Percentiles rank a stretch among this genome's conserved stretches.
These are phyloP conservation scores for Syncephalastrum contaminatum DNA, from an alignment of 371 early-diverging fungal species.

Conservation along the genomic window DNA sequence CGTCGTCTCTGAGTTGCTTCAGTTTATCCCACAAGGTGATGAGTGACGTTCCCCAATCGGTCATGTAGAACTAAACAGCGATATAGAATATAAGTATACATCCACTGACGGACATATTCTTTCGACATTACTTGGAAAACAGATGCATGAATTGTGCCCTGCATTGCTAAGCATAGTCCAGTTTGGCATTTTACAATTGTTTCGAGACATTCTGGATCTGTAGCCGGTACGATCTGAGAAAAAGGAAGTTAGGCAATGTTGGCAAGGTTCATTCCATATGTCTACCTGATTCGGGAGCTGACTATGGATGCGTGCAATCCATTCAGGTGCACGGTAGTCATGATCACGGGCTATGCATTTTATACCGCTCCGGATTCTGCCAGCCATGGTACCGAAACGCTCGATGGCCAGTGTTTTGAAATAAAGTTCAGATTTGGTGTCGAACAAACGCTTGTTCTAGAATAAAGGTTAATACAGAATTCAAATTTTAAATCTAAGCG, in stretches of 20 bases:
- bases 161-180: no score
- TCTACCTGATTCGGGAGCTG: constrained; percentile 22
- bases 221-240: background rate
- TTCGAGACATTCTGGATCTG: background rate
- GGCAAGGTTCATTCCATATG: no score
- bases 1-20: no score
- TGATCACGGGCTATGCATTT: constrained; percentile 17
- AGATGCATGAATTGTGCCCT: no score
- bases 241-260: background rate
- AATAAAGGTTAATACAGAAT: background rate
- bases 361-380: constrained; percentile 45
- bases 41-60: no score
- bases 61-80: no score
- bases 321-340: constrained; percentile 28
- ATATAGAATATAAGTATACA: no score
- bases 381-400: constrained; percentile 67
- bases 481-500: background rate
- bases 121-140: no score
- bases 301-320: constrained; percentile 31
- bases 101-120: no score
- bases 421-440: constrained; percentile 56
- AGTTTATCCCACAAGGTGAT: no score
- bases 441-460: constrained; percentile 59
- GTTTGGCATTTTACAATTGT: background rate
- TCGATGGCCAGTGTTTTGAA: constrained; percentile 74